Evolutionary conservation across 345 rosid species (phyloP), one percentile per base, ranked within the genome.

Genomic region (Moricandia arvensis): DNA sequence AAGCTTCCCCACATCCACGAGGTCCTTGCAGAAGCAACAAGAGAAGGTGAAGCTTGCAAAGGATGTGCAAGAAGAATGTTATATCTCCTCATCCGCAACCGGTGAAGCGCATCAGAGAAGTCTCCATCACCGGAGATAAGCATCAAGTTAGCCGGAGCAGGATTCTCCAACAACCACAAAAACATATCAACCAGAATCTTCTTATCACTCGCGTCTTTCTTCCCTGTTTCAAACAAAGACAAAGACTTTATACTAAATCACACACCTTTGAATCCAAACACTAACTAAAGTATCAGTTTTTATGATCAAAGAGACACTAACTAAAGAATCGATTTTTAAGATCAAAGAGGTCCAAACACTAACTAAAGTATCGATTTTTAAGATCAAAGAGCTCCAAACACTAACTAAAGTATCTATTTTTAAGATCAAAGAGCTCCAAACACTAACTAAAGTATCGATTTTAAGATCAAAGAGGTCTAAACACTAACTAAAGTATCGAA

Each of bases 201-300:
- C 84, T 89, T 91, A 80, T 91, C 97, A 47, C 97, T 91, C 1
- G 90, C 93, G 77, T 91, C 93, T 69, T 91, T 91, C 60, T 82
- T 87, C 49, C 97, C 97, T 91, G 86, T 75, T 18, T 5, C 9
- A 9, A 37, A 37, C 1, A 8, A 45, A 45, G 53, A n/a, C 17
- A 6, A n/a, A 45, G 53, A 45, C 53, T 45, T 45, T 43, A 43
- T 12, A 43, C 49, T 43, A 43, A 43, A 59, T 0, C 43, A 61
- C 43, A 8, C 1, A 13, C n/a, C 12, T 4, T 6, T 63, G 41
- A 65, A 47, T 16, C 43, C 2, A 59, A 31, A 59, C 64, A 9
- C 31, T 29, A 29, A 1, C 31, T 29, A 29, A 29, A 29, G 31
- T 29, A 29, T 29, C 4, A 4, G 3, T 29, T 29, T 29, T 29